A percentile compares a stretch with the other conserved stretches of the same genome.
Evolutionary conservation across 2,329 filamentous ascomycete genomes (phyloP).

Genomic region (Rhinocladiella similis): DNA sequence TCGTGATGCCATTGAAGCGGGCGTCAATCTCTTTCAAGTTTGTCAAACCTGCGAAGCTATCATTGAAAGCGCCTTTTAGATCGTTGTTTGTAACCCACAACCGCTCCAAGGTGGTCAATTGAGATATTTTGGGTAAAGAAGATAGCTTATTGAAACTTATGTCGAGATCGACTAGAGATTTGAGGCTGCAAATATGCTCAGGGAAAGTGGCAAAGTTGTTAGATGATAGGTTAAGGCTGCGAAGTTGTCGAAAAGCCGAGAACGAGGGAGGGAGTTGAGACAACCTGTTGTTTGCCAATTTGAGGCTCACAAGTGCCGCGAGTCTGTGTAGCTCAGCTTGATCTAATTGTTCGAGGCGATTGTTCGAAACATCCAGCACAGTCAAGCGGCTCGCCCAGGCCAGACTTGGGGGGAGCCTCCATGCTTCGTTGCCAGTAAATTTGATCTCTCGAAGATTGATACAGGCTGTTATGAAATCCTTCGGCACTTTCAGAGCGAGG

Average conservation of each 20-base stretch:
- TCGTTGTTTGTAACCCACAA: slow-evolving; percentile 96
- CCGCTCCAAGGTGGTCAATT: slow-evolving; percentile 76
- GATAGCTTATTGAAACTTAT: slow-evolving; percentile 94
- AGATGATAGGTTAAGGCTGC: slow-evolving; percentile 88
- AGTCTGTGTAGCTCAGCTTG: slow-evolving; percentile 78
- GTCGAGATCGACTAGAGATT: slow-evolving; percentile 85
- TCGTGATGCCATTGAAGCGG: slow-evolving; percentile 86
- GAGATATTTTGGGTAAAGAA: slow-evolving; percentile 75
- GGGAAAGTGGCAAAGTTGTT: slow-evolving; percentile 88
- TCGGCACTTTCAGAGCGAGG: slow-evolving; percentile 85
- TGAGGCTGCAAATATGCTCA: slow-evolving; percentile 77
- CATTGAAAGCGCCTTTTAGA: slow-evolving; percentile 71
- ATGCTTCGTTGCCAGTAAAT: slow-evolving; percentile 90
- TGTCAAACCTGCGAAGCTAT: slow-evolving; percentile 68
- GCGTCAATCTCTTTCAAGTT: slow-evolving; percentile 88
- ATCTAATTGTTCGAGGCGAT: slow-evolving; percentile 82
- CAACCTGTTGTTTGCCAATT: slow-evolving; percentile 89
- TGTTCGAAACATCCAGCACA: slow-evolving; percentile 92
- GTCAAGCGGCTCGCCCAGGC: slow-evolving; percentile 78
- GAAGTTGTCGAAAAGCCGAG: slow-evolving; percentile 72
- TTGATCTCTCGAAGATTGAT: slow-evolving; percentile 91
- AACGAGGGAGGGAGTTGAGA: slow-evolving; percentile 79
- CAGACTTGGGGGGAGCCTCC: slow-evolving; percentile 79
- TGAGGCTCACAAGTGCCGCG: slow-evolving; percentile 78
- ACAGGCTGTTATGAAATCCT: slow-evolving; percentile 94